Conservation (phyloP, 805 yeast genomes). For the Nakazawaea wyomingensis region DNA sequence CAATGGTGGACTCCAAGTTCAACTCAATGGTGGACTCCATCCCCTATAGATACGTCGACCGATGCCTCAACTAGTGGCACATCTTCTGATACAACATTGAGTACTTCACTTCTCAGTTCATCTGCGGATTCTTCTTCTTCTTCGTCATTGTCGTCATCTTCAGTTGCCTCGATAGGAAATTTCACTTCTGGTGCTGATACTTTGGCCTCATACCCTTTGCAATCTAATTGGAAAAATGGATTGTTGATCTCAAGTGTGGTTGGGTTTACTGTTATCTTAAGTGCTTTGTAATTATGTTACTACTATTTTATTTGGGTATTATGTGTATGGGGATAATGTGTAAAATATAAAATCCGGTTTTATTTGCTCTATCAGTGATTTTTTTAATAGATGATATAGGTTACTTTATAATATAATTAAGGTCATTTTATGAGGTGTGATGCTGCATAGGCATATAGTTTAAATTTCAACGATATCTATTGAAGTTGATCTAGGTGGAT, state of each 20-base stretch:
- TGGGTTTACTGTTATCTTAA: constrained; percentile 5
- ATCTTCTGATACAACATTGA: constrained; percentile 7
- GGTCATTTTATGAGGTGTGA: too few relatives aligned
- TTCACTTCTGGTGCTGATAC: constrained; percentile 1
- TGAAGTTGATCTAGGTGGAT: too few relatives aligned
- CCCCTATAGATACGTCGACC: background rate
- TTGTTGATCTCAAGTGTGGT: constrained; percentile 10
- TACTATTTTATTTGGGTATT: too few relatives aligned
- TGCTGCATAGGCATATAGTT: too few relatives aligned
- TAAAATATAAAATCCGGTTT: too few relatives aligned
- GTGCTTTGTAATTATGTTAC: constrained; percentile 6
- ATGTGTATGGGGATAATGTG: too few relatives aligned
- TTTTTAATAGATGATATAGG: too few relatives aligned
- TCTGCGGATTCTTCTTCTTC: constrained; percentile 5
- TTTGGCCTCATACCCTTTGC: background rate
- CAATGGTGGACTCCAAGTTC: constrained; percentile 12
- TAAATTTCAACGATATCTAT: too few relatives aligned
- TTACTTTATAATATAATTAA: too few relatives aligned
- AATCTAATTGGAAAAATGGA: constrained; percentile 10
- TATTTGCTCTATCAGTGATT: too few relatives aligned
- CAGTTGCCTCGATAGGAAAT: constrained; percentile 7
- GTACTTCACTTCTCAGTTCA: constrained; percentile 7
- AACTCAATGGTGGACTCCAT: constrained; percentile 13
- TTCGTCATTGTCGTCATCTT: constrained; percentile 4
- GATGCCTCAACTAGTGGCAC: constrained; percentile 4